phyloP scores from a whole-genome alignment of 2,329 filamentous ascomycete genomes.

The Fusarium nodosum region DNA sequence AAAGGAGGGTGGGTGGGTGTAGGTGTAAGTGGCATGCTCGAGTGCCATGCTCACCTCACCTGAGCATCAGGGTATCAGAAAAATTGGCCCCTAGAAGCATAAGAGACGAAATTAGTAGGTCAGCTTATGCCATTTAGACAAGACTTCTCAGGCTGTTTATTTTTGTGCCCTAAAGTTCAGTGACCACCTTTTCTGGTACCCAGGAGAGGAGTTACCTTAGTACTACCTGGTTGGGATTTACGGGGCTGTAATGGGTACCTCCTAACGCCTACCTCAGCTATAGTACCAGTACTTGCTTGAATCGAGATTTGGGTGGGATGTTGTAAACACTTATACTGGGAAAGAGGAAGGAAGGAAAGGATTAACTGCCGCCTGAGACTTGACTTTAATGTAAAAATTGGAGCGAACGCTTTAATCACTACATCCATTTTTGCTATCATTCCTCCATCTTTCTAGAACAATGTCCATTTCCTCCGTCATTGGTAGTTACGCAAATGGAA shows the following conservation, averaged over 20 bases:
- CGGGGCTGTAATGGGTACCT: not conserved
- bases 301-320: not conserved
- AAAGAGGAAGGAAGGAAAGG: not conserved
- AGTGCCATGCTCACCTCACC: no score
- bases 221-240: not conserved
- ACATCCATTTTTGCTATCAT: not conserved
- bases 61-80: no score
- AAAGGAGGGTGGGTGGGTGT: not conserved
- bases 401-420: not conserved
- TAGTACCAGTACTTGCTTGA: not conserved
- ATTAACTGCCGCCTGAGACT: slow-evolving; percentile 4
- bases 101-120: no score
- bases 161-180: no score
- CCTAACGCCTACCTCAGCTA: not conserved
- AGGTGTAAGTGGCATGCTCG: not conserved
- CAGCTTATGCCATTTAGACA: no score
- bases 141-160: no score
- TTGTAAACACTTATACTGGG: not conserved
- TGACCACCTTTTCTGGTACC: no score
- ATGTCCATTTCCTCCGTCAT: slow-evolving; percentile 19
- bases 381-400: not conserved
- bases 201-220: not conserved
- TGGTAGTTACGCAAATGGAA: slow-evolving; percentile 43
- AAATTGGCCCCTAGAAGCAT: no score
- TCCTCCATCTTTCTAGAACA: slow-evolving; percentile 2